phyloP scores from a whole-genome alignment of 345 rosid genomes.

The Euphorbia lathyris region DNA sequence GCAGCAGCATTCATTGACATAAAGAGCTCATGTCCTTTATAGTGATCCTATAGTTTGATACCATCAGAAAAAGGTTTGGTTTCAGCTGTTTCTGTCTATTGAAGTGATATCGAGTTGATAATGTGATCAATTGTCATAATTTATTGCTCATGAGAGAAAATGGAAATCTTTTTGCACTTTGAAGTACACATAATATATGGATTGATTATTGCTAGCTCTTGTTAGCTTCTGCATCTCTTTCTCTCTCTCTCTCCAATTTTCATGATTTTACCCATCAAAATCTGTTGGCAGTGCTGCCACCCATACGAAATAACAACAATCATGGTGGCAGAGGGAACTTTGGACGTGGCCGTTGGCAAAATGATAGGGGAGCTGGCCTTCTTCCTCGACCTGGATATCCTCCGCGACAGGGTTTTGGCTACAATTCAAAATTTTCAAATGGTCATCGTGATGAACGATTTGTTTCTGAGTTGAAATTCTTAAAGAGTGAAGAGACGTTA shows the following conservation, averaged over 20 bases:
- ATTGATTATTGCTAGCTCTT: neutral
- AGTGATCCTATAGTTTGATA: neutral
- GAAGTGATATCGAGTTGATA: neutral
- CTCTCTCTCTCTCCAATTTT: neutral
- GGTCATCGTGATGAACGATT: conserved; percentile 84
- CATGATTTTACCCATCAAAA: neutral
- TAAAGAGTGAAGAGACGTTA: conserved; percentile 81
- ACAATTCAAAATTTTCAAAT: conserved; percentile 56
- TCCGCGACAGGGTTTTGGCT: conserved; percentile 70
- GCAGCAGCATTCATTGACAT: neutral
- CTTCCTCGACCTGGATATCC: conserved; percentile 92
- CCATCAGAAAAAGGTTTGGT: neutral
- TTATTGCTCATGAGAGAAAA: neutral
- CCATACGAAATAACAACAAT: conserved; percentile 44
- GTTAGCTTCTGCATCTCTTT: neutral
- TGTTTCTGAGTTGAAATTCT: conserved; percentile 85
- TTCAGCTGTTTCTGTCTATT: neutral
- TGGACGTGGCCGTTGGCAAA: conserved; percentile 86
- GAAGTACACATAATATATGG: neutral
- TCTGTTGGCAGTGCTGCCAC: conserved; percentile 62
- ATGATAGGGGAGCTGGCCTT: conserved; percentile 82
- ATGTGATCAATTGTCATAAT: conserved; percentile 3
- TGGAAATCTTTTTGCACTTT: neutral
- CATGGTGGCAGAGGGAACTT: conserved; percentile 55
- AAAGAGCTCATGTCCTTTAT: neutral